Conservation (phyloP, 345 rosid genomes). For the Pseudoturritis turrita region DNA sequence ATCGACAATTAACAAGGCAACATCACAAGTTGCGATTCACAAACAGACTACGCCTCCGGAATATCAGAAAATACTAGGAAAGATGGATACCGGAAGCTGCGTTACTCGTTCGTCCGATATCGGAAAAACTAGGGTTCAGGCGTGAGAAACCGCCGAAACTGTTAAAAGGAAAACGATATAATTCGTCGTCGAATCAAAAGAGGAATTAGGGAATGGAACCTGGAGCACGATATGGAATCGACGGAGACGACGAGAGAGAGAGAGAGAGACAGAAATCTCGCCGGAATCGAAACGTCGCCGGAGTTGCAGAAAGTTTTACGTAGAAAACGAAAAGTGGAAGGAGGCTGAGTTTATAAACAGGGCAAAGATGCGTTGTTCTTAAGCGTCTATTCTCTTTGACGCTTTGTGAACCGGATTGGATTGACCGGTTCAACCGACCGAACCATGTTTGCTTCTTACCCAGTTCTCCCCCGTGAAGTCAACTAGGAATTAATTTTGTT, state of each 20-base stretch:
- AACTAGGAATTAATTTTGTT: too few species aligned
- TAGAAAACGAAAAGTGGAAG: neutral
- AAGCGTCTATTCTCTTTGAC: neutral
- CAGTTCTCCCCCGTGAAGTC: too few species aligned
- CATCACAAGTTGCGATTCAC: neutral
- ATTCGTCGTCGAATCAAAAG: neutral
- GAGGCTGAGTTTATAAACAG: neutral
- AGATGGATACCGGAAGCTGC: neutral
- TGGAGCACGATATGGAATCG: neutral
- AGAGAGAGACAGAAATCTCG: neutral
- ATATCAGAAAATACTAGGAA: neutral
- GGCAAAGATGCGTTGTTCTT: neutral
- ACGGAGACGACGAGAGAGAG: neutral
- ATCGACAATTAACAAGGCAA: neutral
- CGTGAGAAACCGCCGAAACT: constrained; percentile 1
- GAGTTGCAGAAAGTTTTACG: neutral
- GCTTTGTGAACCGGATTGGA: constrained; percentile 1
- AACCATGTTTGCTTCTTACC: neutral
- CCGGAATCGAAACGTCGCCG: neutral
- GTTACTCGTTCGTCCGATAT: neutral
- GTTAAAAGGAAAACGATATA: neutral
- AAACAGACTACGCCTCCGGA: neutral
- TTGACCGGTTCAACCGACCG: neutral
- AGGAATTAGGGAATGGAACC: neutral
- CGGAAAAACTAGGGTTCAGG: constrained; percentile 9